Percentiles rank a stretch among this genome's conserved stretches.
Evolutionary conservation across 2,329 filamentous ascomycete genomes (phyloP).

Genomic region (Neonectria coccinea): DNA sequence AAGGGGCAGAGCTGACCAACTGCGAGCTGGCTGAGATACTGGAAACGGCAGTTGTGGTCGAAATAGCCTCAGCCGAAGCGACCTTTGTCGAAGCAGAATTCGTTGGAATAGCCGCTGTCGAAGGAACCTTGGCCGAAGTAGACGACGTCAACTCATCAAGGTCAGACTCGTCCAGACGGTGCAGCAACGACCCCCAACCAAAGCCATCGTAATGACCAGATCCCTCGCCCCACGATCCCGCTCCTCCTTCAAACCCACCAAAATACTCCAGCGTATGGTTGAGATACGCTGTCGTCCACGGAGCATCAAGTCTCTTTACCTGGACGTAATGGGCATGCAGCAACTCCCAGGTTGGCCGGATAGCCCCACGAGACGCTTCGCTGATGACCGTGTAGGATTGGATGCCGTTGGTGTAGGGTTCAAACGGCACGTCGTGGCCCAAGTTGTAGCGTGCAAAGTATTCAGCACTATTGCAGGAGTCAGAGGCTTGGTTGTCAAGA

Average conservation of each 20-base stretch:
- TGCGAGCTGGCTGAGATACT: background rate
- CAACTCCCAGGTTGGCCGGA: slow-evolving; percentile 31
- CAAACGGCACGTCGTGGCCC: slow-evolving; percentile 32
- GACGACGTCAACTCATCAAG: background rate
- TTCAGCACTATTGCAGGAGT: slow-evolving; percentile 13
- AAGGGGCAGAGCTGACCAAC: background rate
- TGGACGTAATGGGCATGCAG: slow-evolving; percentile 32
- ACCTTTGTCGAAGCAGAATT: background rate
- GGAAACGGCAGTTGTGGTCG: background rate
- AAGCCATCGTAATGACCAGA: slow-evolving; percentile 21
- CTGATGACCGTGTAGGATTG: slow-evolving; percentile 24
- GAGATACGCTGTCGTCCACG: slow-evolving; percentile 32
- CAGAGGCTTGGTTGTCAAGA: background rate
- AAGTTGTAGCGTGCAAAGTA: slow-evolving; percentile 35
- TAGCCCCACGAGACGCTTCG: slow-evolving; percentile 14
- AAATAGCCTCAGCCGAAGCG: background rate
- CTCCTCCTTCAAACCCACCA: slow-evolving; percentile 26
- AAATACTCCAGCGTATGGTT: slow-evolving; percentile 25
- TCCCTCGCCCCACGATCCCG: slow-evolving; percentile 22
- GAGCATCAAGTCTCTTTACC: slow-evolving; percentile 28
- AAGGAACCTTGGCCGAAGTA: background rate
- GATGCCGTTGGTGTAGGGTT: slow-evolving; percentile 34
- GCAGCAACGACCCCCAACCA: slow-evolving; percentile 29
- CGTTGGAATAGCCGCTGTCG: background rate
- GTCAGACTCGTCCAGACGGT: slow-evolving; percentile 23